phyloP scores from a whole-genome alignment of 2,329 filamentous ascomycete species.

The Colletotrichum aenigma region DNA sequence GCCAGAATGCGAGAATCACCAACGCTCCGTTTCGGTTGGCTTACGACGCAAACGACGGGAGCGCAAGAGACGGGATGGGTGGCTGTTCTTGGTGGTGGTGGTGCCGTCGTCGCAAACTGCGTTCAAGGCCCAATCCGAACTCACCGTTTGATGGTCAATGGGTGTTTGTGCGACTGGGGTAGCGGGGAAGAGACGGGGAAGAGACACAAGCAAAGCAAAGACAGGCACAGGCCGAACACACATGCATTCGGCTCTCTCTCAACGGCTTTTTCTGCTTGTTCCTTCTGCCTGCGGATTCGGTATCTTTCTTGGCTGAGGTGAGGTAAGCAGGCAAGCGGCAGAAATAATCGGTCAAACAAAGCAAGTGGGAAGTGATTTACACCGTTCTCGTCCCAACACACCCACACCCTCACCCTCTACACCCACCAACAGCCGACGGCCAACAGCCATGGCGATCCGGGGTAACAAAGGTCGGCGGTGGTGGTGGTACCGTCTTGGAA shows the following conservation, averaged over 20 bases:
- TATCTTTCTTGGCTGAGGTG: background rate
- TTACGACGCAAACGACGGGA: slow-evolving; percentile 9
- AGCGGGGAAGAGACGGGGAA: background rate
- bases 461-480: background rate
- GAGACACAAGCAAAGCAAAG: background rate
- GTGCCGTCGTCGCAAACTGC: background rate
- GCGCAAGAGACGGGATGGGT: background rate
- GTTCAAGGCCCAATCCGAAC: slow-evolving; percentile 11
- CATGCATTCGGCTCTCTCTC: background rate
- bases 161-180: background rate
- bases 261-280: background rate
- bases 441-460: slow-evolving; percentile 8
- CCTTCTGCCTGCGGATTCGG: background rate
- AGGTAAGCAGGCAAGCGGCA: background rate
- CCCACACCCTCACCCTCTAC: background rate
- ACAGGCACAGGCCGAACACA: background rate
- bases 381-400: slow-evolving; percentile 5
- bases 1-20: background rate
- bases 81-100: background rate
- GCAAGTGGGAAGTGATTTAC: background rate
- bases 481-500: background rate
- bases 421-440: background rate
- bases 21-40: background rate
- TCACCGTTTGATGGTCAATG: background rate
- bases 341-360: background rate